Conservation (phyloP, 2,329 filamentous ascomycete genomes). For the Colletotrichum lindemuthianum region DNA sequence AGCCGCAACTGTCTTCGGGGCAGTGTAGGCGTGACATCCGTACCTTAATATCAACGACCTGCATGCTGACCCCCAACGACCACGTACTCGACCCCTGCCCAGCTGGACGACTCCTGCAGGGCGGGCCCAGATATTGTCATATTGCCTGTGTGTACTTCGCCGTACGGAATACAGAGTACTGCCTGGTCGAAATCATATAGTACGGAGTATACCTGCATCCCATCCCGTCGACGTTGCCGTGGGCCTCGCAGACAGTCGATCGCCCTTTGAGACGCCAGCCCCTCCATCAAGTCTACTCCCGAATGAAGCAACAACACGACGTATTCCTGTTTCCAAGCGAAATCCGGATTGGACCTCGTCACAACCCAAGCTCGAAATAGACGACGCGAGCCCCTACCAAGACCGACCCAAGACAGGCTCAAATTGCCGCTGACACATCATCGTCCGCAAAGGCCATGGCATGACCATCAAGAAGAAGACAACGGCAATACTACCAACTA, state of each 20-base stretch:
- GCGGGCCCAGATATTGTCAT: slow-evolving; percentile 9
- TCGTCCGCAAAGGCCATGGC: neutral
- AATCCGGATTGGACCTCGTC: slow-evolving; percentile 9
- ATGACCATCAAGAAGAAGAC: neutral
- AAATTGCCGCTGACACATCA: neutral
- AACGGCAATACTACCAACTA: neutral
- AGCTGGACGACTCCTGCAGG: slow-evolving; percentile 20
- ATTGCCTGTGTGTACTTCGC: neutral
- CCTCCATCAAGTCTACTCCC: neutral
- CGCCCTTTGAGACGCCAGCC: neutral
- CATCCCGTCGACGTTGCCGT: too few species aligned
- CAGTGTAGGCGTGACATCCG: slow-evolving; percentile 13
- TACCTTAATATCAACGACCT: slow-evolving; percentile 32
- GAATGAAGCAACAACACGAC: slow-evolving; percentile 6
- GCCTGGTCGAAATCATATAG: too few species aligned
- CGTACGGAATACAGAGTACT: too few species aligned
- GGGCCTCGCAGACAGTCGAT: neutral
- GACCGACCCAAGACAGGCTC: neutral
- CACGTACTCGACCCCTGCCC: slow-evolving; percentile 19
- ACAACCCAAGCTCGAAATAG: slow-evolving; percentile 8
- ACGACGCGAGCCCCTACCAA: slow-evolving; percentile 1
- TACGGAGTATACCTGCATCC: too few species aligned
- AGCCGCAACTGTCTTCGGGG: slow-evolving; percentile 4
- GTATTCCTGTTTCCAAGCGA: neutral
- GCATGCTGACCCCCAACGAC: slow-evolving; percentile 18